These are phyloP conservation scores for Dryas integrifolia DNA, from an alignment of 331 rosid genomes.

Conservation along the genomic window DNA sequence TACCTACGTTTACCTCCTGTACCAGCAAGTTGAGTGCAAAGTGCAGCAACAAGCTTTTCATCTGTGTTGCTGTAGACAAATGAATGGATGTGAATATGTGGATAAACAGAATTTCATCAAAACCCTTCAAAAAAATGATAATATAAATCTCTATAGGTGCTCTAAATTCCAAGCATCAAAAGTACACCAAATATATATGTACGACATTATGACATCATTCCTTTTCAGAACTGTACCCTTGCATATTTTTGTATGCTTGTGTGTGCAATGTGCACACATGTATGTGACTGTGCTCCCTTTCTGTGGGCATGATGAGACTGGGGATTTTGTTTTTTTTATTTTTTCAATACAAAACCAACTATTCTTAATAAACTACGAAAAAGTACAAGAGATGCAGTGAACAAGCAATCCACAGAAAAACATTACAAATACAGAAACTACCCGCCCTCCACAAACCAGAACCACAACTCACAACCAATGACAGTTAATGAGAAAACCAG, in stretches of 20 bases:
- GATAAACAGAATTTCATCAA: background rate
- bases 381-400: no score
- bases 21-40: slow-evolving; percentile 56
- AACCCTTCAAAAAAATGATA: background rate
- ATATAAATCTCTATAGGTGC: background rate
- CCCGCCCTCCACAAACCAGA: no score
- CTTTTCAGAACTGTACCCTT: no score
- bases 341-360: background rate
- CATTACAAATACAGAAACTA: no score
- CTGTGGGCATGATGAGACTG: background rate
- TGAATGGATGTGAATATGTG: background rate
- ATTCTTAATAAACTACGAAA: no score
- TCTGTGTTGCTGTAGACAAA: slow-evolving; percentile 68
- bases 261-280: background rate
- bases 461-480: no score
- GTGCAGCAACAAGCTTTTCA: slow-evolving; percentile 92
- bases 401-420: no score
- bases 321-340: background rate
- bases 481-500: no score
- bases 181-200: background rate
- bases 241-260: background rate
- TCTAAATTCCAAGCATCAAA: background rate
- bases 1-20: slow-evolving; percentile 57
- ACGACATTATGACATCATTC: background rate
- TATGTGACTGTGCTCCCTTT: background rate